Base-by-base conservation (phyloP, 2,329 filamentous ascomycete species). In the Trichophyton rubrum region DNA sequence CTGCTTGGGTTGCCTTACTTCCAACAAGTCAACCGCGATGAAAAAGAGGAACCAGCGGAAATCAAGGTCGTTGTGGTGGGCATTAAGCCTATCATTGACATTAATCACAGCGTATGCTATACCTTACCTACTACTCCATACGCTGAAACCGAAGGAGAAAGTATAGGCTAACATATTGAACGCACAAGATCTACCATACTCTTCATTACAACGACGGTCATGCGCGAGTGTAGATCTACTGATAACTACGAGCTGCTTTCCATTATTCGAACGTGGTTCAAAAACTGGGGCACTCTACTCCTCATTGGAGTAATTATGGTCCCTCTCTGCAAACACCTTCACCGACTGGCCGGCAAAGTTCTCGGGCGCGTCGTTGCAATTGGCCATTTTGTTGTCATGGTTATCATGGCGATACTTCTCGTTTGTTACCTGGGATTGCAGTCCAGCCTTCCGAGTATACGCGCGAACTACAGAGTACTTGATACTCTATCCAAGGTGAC, bases 261-360 rank as follows among this genome's bases (percentile, higher is more conserved):
- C 5, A 38, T 40, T 17, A 40, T 57, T 20, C 30, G 38, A 24
- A 41, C 30, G 2, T 63, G 61, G 61, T 38, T 63, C 17, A 5
- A 11, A 8, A 13, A n/a, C 27, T 27, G 58, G 17, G n/a, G 11
- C 3, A 22, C 38, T 22, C 30, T 63, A n/a, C 47, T 61, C 13
- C 56, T 63, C 7, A 60, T 56, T 9, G 61, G 61, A 22, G 20
- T 61, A 4, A 61, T 63, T 7, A 15, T 63, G 49, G 57, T 61
- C 3, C 56, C 61, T 4, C 20, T 63, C 51, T 63, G 61, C 61
- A 45, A 59, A 24, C 61, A 61, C 30, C 38, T 63, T 33, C 61
- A 63, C 15, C 40, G 58, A 27, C 38, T 43, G 1, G 45, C 59
- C 17, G 59, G 61, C 2, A 33, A 35, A 2, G 22, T 57, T 24